Evolutionary conservation across 2,329 filamentous ascomycete species (phyloP).

Genomic region (Calonectria henricotiae): DNA sequence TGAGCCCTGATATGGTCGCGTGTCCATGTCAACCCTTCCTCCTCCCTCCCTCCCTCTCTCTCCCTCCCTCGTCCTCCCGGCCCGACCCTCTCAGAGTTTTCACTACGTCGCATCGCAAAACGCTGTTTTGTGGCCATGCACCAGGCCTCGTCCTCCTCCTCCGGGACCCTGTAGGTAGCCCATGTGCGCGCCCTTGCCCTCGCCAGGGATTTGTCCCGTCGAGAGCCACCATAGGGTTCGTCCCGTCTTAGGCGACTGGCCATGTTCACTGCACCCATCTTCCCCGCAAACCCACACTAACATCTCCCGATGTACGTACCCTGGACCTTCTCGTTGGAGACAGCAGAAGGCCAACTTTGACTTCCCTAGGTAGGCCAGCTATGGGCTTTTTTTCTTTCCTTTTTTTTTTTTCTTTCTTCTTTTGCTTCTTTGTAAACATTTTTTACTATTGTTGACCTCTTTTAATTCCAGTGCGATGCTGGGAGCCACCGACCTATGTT

Average conservation of each 20-base stretch:
- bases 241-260: conserved; percentile 16
- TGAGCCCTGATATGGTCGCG: conserved; percentile 9
- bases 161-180: conserved; percentile 9
- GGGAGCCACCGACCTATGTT: background rate
- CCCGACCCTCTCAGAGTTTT: conserved; percentile 17
- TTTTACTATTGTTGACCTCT: background rate
- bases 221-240: conserved; percentile 10
- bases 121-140: conserved; percentile 21
- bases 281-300: conserved; percentile 24
- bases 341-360: conserved; percentile 18
- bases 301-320: conserved; percentile 25
- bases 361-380: conserved; percentile 12
- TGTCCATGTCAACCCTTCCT: conserved; percentile 1
- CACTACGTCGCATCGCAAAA: conserved; percentile 17
- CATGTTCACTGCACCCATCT: background rate
- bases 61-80: background rate
- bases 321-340: background rate
- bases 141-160: background rate
- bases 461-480: background rate
- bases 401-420: background rate
- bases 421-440: background rate
- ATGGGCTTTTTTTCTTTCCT: background rate
- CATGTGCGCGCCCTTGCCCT: conserved; percentile 23
- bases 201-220: conserved; percentile 13
- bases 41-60: background rate